A percentile compares a stretch with the other conserved stretches of the same genome.
These are phyloP conservation scores for Meripilus lineatus DNA, from an alignment of 1,284 basidiomycete genomes.

Conservation along the genomic window DNA sequence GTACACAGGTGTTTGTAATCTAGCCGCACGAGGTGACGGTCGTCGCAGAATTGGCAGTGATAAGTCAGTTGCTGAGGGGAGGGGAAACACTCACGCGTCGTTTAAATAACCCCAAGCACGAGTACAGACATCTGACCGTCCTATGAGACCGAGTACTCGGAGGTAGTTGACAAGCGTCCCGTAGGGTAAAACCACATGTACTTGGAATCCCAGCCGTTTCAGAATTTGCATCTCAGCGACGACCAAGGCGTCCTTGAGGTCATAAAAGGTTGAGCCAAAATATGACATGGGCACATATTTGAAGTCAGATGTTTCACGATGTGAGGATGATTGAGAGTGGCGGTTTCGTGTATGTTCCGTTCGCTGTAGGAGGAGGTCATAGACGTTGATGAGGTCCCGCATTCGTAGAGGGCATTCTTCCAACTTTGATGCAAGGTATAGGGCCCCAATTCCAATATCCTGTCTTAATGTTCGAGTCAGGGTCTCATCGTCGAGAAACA, in stretches of 20 bases:
- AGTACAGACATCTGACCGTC: constrained; percentile 65
- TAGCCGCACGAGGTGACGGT: constrained; percentile 27
- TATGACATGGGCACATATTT: constrained; percentile 82
- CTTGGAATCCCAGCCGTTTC: constrained; percentile 89
- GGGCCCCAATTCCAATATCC: constrained; percentile 90
- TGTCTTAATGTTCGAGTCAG: constrained; percentile 26
- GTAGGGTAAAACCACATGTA: constrained; percentile 88
- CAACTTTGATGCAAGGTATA: constrained; percentile 94
- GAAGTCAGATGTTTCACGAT: constrained; percentile 38
- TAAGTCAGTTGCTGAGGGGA: constrained; percentile 11
- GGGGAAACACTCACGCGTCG: constrained; percentile 64
- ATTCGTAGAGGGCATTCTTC: constrained; percentile 91
- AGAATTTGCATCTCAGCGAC: constrained; percentile 97
- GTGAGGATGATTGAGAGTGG: constrained; percentile 21
- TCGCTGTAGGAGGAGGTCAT: constrained; percentile 79
- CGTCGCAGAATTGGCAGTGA: constrained; percentile 6
- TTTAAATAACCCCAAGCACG: constrained; percentile 89
- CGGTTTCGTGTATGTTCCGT: constrained; percentile 36
- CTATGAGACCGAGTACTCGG: constrained; percentile 79
- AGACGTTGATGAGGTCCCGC: constrained; percentile 92
- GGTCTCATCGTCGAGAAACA: constrained; percentile 6
- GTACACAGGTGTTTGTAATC: constrained; percentile 88
- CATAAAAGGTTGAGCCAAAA: constrained; percentile 80
- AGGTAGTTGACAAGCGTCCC: constrained; percentile 95
- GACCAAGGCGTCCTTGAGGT: constrained; percentile 86